phyloP scores from a whole-genome alignment of 2,329 filamentous ascomycete species.

The Fusarium sp. region DNA sequence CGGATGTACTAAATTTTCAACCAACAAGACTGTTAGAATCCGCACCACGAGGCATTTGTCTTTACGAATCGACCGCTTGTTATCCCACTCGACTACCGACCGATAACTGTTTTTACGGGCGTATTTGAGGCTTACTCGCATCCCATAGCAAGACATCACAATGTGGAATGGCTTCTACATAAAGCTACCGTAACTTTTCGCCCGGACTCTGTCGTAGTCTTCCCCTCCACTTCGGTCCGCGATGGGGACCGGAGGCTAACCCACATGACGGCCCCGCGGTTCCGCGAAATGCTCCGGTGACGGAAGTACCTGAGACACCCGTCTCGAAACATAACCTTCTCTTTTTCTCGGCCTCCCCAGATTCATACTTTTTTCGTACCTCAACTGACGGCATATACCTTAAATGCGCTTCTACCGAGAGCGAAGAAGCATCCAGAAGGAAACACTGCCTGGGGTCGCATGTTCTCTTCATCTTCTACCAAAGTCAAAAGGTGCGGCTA shows the following conservation, averaged over 20 bases:
- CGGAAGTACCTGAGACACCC: slow-evolving; percentile 11
- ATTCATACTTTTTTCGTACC: slow-evolving; percentile 7
- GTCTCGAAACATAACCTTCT: slow-evolving; percentile 15
- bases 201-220: not conserved
- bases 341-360: slow-evolving; percentile 14
- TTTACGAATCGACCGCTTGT: slow-evolving; percentile 17
- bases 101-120: not conserved
- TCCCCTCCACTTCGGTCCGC: slow-evolving; percentile 5
- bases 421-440: slow-evolving; percentile 24
- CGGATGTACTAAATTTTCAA: slow-evolving; percentile 9
- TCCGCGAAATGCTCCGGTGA: not conserved
- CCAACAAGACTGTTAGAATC: slow-evolving; percentile 19
- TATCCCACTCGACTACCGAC: not conserved
- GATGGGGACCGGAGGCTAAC: not conserved
- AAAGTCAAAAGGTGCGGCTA: slow-evolving; percentile 16
- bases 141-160: not conserved
- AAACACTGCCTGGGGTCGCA: slow-evolving; percentile 10
- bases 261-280: not conserved
- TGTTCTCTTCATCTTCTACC: not conserved
- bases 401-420: slow-evolving; percentile 13
- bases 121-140: not conserved
- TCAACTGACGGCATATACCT: slow-evolving; percentile 1
- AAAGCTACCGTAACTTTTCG: not conserved
- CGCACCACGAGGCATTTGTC: slow-evolving; percentile 31
- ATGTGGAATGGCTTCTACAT: not conserved